A percentile compares a stretch with the other conserved stretches of the same genome.
phyloP scores from a whole-genome alignment of 176 grass and related monocot species.

The Stipa capillata region DNA sequence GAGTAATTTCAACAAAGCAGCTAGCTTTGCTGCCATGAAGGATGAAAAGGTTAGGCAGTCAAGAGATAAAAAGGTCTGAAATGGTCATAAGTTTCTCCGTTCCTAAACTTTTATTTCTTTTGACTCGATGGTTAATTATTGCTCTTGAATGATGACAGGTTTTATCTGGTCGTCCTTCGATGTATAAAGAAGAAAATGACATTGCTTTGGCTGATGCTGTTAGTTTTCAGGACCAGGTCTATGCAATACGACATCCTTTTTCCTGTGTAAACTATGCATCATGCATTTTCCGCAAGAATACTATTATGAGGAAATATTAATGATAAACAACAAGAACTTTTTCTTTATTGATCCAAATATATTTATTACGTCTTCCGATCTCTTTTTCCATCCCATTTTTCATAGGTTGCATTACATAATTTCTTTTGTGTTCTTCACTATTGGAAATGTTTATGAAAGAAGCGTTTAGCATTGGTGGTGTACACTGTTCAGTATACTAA shows the following conservation, averaged over 20 bases:
- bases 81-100: background rate
- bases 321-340: background rate
- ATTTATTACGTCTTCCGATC: background rate
- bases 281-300: background rate
- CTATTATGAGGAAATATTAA: background rate
- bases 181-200: slow-evolving; percentile 64
- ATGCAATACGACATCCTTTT: background rate
- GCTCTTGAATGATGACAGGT: slow-evolving; percentile 42
- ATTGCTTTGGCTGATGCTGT: slow-evolving; percentile 40
- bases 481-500: background rate
- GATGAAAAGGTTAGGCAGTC: slow-evolving; percentile 71
- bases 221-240: slow-evolving; percentile 89
- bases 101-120: background rate
- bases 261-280: background rate
- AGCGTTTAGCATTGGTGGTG: background rate
- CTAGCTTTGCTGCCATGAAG: slow-evolving; percentile 35
- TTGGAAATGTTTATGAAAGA: background rate
- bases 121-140: slow-evolving; percentile 13
- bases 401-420: background rate
- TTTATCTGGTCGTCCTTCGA: slow-evolving; percentile 43
- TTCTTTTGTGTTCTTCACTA: background rate
- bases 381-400: background rate
- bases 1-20: slow-evolving; percentile 37
- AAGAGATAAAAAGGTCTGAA: slow-evolving; percentile 64
- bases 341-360: background rate